Base-by-base conservation (phyloP, 495 filamentous ascomycete species). In the Annulohypoxylon maeteangense region DNA sequence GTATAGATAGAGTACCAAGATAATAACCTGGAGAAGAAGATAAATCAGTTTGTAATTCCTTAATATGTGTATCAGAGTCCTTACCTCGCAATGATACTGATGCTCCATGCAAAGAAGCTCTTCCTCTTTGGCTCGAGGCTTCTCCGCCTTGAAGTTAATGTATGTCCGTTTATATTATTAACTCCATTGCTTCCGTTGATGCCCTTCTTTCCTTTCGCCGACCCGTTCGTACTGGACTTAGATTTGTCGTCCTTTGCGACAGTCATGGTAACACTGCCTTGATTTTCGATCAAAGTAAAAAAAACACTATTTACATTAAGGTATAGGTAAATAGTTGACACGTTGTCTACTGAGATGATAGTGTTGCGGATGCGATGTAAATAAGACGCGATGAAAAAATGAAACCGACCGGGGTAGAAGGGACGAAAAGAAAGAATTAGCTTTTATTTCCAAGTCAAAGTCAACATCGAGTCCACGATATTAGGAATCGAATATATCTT, bases 1-100 rank as follows among this genome's bases (percentile, higher is more conserved):
- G 92, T 95, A 61, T 93, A 74, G 54, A 97, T 87, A 1, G 88
- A 84, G 75, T 96, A 97, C 95, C 95, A 99, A 7, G 92, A 88
- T 58, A 90, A 76, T 1, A 97, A 77, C 68, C 95, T 98, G 76
- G 7, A 6, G 38, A 27, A 36, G 3, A 57, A 61, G 32, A 25
- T 25, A 16, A 51, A 68, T 62, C 22, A 62, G 56, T 27, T 60
- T 57, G 38, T 22, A 7, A 29, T 65, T 65, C 27, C 7, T 42
- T 16, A 18, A 31, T 8, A 34, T 36, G 36, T 36, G n/a, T 36
- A 29, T 22, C 11, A 5, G 1, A 40, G 36, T 36, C 1, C 42
- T 71, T 86, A 93, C 92, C 92, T 88, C 7, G 89, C 86, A 31
- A 89, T 68, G 25, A 88, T 74, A 70, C 82, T 89, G 40, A 92